Percentiles rank a stretch among this genome's conserved stretches.
phyloP scores from a whole-genome alignment of 495 filamentous ascomycete genomes.

The Lophiostoma macrostomum region DNA sequence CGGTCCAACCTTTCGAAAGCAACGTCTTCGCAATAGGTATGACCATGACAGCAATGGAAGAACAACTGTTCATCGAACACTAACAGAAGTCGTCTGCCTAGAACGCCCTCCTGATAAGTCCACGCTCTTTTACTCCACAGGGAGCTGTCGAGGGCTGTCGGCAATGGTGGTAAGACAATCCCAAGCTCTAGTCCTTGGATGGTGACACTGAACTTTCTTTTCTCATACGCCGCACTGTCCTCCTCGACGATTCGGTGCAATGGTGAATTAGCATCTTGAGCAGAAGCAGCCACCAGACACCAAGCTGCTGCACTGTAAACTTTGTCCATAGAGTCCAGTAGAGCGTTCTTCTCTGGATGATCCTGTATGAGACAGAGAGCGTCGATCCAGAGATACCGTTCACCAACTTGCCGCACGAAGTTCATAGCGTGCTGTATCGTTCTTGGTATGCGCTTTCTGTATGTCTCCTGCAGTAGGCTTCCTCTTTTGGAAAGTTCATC shows the following conservation, averaged over 20 bases:
- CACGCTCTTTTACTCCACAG: conserved; percentile 1
- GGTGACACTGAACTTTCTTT: neutral
- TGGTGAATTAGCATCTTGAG: neutral
- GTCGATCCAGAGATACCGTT: conserved; percentile 11
- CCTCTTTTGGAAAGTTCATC: neutral
- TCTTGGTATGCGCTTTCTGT: too few relatives aligned
- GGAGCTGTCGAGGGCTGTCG: neutral
- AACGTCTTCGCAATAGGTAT: too few relatives aligned
- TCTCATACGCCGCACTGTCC: too few relatives aligned
- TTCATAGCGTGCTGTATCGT: conserved; percentile 8
- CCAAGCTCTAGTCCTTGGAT: conserved; percentile 1
- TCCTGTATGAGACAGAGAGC: conserved; percentile 2
- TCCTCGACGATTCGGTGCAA: neutral
- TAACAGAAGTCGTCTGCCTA: neutral
- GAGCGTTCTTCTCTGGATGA: neutral
- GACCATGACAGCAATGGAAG: conserved; percentile 3
- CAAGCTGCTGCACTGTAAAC: neutral
- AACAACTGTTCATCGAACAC: neutral
- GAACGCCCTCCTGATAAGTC: conserved; percentile 7
- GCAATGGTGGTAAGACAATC: neutral
- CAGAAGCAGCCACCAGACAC: neutral
- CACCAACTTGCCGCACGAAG: neutral
- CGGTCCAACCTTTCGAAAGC: too few relatives aligned
- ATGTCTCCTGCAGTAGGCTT: too few relatives aligned
- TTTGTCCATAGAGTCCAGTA: neutral